Conservation (phyloP, 441 rosid genomes). For the Kokia cookei region DNA sequence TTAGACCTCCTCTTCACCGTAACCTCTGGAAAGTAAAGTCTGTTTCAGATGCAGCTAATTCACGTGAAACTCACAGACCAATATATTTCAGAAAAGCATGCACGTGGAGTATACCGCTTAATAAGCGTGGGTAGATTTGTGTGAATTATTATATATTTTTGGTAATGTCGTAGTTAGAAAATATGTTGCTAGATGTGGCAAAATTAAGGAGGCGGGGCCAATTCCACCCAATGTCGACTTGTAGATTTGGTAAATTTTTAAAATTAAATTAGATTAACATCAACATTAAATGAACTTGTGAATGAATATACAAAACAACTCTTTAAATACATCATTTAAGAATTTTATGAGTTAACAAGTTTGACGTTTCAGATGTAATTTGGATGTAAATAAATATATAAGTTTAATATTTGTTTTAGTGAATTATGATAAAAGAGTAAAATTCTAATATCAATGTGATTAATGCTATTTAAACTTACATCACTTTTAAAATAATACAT, state of each 20-base stretch:
- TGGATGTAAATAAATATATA: too few species aligned
- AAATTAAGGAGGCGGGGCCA: slow-evolving; percentile 10
- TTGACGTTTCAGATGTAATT: too few species aligned
- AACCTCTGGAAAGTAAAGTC: neutral
- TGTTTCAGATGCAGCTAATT: neutral
- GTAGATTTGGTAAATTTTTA: neutral
- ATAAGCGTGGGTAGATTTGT: neutral
- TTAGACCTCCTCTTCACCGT: neutral
- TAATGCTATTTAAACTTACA: too few species aligned
- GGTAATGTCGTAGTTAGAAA: neutral
- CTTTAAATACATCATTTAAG: too few species aligned
- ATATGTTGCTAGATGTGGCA: slow-evolving; percentile 15
- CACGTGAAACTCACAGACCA: neutral
- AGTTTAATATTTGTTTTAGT: too few species aligned
- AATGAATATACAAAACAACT: too few species aligned
- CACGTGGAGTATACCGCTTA: neutral
- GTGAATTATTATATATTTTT: neutral
- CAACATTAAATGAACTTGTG: too few species aligned
- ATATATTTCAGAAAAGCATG: neutral
- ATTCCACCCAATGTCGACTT: neutral
- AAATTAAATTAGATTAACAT: too few species aligned
- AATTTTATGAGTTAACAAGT: too few species aligned
- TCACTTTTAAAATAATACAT: too few species aligned
- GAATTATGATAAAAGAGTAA: too few species aligned
- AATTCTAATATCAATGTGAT: too few species aligned